These are phyloP conservation scores for Aspergillus olivimuriae DNA, from an alignment of 495 filamentous ascomycete species.

Conservation along the genomic window DNA sequence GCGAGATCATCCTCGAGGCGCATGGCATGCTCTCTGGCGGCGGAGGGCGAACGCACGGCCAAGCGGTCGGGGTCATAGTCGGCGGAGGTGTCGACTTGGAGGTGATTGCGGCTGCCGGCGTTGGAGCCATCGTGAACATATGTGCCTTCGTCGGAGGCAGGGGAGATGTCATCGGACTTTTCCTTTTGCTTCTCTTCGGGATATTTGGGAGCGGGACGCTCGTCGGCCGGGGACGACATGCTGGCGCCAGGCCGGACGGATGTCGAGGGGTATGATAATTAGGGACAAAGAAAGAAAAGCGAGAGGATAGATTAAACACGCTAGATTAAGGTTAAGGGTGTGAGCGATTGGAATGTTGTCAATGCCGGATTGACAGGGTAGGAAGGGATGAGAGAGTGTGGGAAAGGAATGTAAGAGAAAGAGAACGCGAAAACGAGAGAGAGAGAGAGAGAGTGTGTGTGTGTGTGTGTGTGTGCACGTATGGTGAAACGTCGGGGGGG, in stretches of 20 bases:
- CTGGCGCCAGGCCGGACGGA: slow-evolving; percentile 31
- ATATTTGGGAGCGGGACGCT: slow-evolving; percentile 23
- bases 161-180: slow-evolving; percentile 19
- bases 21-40: slow-evolving; percentile 59
- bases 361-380: no score
- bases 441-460: slow-evolving; percentile 1
- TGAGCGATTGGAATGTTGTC: background rate
- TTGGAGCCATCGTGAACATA: slow-evolving; percentile 26
- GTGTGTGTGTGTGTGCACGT: background rate
- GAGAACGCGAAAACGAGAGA: slow-evolving; percentile 2
- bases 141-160: slow-evolving; percentile 34
- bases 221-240: slow-evolving; percentile 51
- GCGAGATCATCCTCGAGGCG: slow-evolving; percentile 80
- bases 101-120: slow-evolving; percentile 17
- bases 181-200: slow-evolving; percentile 18
- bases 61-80: slow-evolving; percentile 20
- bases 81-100: slow-evolving; percentile 31
- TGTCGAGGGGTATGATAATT: no score
- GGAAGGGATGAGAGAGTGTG: slow-evolving; percentile 14
- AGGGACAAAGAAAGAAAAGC: no score
- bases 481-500: background rate
- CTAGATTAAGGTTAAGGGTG: background rate
- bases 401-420: slow-evolving; percentile 1
- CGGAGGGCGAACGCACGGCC: slow-evolving; percentile 39
- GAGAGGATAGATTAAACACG: background rate